Evolutionary conservation across 129 eudicot species (phyloP), one percentile per base, ranked within the genome.

Genomic region (Glebionis coronaria): DNA sequence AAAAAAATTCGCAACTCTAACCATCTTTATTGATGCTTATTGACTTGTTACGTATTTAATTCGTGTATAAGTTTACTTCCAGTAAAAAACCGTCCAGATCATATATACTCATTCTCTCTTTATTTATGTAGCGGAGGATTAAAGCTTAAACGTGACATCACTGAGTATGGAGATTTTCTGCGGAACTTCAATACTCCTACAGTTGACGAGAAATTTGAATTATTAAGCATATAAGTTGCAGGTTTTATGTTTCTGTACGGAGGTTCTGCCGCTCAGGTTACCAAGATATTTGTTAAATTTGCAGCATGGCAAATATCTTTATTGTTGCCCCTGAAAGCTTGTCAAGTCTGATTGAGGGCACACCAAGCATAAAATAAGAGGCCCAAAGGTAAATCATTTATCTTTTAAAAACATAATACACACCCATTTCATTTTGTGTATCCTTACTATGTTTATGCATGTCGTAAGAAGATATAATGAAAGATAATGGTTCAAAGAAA

Each of bases 101-200:
- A 35, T 35, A 35, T 5, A 35, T 35, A 8, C 9, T 35, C 42
- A 9, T 35, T 35, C 42, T 27, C 3, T 14, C 2, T 68, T 45
- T 25, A 51, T 5, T 56, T 70, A 27, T 79, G 35, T 68, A 91
- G 97, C 71, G 97, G 97, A 47, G 97, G 97, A 50, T 65, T 87
- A 65, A 85, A 93, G 56, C 86, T 91, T 73, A 91, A 91, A 73
- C 97, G 96, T 87, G 97, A 87, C 73, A 83, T 91, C 76, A 87
- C 90, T 0, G 97, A 91, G 71, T 91, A 91, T 59, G 97, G 95
- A 65, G 96, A 91, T 70, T 91, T 87, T 65, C 76, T 91, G 50
- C 88, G 90, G 10, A 85, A 88, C 77, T 91, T 91, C 63, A 87
- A 91, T 76, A 84, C 93, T 69, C 96, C 97, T 47, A 56, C 96